Evolutionary conservation across 192 early-diverging fungal species (phyloP), one percentile per base, ranked within the genome.

Genomic region (Mortierella alpina): DNA sequence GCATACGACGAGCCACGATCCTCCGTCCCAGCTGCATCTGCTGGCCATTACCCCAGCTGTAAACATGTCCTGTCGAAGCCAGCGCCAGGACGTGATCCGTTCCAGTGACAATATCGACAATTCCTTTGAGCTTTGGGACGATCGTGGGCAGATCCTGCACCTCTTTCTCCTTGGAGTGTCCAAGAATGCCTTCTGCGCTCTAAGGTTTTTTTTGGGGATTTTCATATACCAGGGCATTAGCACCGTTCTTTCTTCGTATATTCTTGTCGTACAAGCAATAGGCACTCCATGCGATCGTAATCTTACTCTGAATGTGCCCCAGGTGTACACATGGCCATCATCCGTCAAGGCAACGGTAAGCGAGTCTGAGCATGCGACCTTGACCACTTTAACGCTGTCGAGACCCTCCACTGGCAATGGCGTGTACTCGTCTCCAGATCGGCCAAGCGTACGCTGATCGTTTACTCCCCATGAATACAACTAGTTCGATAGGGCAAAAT

Each of bases 381-480:
- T 59, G 62, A 51, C 55, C 22, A 99, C 84, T 39, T 86, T 86
- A 31, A 93, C 89, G 48, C 76, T 79, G 54, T 97, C 94, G 54
- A 96, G 85, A 15, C 91, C 95, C 31, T 90, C 88, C 12, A 93
- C 90, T 7, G 82, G 83, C 42, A 66, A 83, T 8, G 96, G 93
- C 20, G 79, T 84, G 44, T 86, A 91, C 48, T 96, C 94, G 55
- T 90, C 87, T 61, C 84, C 86, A 12, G 63, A 79, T 22, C 93
- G 84, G 42, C 92, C 96, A n/a, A 99, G 87, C 13, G 94, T 93
- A 59, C 86, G 83, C 71, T 98, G 92, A 84, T 98, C 97, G 82
- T 97, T 97, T 86, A 96, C 97, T 2, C 97, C 97, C 97, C 97
- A 98, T 52, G 92, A 92, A 83, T 90, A 98, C 58, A 98, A 72